Percentiles rank a stretch among this genome's conserved stretches.
phyloP scores from a whole-genome alignment of 1,139 yeast species.

The Kazachstania sp. region DNA sequence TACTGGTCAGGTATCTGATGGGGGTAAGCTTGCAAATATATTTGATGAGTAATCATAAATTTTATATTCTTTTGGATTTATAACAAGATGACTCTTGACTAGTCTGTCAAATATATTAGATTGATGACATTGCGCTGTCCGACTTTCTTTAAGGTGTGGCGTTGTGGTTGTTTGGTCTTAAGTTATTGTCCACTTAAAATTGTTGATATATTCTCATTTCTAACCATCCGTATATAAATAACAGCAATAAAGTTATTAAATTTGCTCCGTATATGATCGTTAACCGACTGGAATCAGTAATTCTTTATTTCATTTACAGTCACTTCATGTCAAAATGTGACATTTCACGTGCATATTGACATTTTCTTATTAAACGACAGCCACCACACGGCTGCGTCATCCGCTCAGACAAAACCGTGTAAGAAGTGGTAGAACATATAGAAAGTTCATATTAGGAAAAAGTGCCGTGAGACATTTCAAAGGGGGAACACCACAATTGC shows the following conservation, averaged over 20 bases:
- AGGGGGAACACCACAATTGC: background rate
- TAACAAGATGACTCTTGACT: no score
- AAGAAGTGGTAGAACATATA: background rate
- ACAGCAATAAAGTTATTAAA: no score
- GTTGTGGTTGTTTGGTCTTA: no score
- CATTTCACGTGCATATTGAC: background rate
- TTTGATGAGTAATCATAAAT: background rate
- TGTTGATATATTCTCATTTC: no score
- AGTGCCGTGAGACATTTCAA: conserved; percentile 1
- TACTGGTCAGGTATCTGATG: conserved; percentile 35
- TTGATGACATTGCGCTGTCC: no score
- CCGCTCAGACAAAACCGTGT: background rate
- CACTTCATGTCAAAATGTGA: background rate
- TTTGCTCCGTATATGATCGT: background rate
- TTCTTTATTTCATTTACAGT: background rate
- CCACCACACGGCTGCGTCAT: background rate
- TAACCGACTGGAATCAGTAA: background rate
- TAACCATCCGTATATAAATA: no score
- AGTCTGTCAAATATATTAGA: no score
- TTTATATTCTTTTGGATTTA: no score
- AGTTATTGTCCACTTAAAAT: no score
- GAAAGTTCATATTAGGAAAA: background rate
- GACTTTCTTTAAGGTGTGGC: no score
- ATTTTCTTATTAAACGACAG: background rate
- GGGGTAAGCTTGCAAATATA: background rate